phyloP scores from a whole-genome alignment of 352 stramenopile species.

The Phytophthora foliorum region DNA sequence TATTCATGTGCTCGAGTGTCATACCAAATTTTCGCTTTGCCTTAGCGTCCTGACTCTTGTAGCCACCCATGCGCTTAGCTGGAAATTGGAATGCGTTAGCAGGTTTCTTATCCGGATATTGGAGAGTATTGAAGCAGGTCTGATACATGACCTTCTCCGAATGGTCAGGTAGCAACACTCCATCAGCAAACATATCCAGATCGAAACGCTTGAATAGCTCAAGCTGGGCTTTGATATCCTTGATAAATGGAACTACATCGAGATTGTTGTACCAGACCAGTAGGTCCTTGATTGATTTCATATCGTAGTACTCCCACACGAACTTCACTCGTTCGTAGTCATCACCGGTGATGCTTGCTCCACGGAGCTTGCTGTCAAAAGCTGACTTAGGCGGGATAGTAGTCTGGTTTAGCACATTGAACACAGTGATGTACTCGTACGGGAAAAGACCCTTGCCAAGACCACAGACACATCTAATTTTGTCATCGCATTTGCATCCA shows the following conservation, averaged over 20 bases:
- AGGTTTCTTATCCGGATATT: no score
- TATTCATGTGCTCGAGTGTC: constrained; percentile 31
- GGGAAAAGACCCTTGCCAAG: constrained; percentile 38
- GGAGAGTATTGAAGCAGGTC: constrained; percentile 20
- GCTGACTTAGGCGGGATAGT: constrained; percentile 25
- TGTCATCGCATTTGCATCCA: constrained; percentile 40
- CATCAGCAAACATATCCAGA: constrained; percentile 36
- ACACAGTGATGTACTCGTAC: constrained; percentile 47
- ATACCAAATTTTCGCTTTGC: constrained; percentile 22
- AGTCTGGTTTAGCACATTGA: constrained; percentile 38
- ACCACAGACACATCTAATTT: constrained; percentile 36
- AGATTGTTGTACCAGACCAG: constrained; percentile 22
- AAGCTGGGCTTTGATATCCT: constrained; percentile 22
- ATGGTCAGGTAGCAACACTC: constrained; percentile 16
- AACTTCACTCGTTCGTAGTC: constrained; percentile 43
- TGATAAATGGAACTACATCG: constrained; percentile 3
- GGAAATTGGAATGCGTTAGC: no score
- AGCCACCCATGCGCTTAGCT: constrained; percentile 21
- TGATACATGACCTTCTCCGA: constrained; percentile 38
- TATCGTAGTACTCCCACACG: constrained; percentile 43
- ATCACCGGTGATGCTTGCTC: constrained; percentile 26
- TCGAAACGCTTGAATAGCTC: constrained; percentile 23
- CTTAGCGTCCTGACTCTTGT: constrained; percentile 29
- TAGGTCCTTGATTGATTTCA: constrained; percentile 49
- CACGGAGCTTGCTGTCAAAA: constrained; percentile 32